These are phyloP conservation scores for Daldinia bambusicola DNA, from an alignment of 495 filamentous ascomycete genomes.

Conservation along the genomic window DNA sequence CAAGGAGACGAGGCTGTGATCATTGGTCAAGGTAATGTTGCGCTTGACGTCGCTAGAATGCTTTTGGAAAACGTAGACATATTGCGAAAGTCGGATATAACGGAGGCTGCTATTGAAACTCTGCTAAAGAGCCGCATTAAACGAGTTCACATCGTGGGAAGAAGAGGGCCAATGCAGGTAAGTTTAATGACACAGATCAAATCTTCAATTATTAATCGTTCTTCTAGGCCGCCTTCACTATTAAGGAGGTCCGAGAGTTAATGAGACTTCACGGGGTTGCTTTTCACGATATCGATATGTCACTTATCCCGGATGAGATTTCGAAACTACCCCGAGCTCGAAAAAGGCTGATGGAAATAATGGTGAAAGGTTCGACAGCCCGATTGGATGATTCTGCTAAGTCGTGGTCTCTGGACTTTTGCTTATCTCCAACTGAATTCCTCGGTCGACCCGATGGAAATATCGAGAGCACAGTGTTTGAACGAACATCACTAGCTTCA, in stretches of 20 bases:
- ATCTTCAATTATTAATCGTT: slow-evolving; percentile 4
- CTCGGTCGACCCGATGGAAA: slow-evolving; percentile 59
- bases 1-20: slow-evolving; percentile 85
- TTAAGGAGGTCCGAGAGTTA: slow-evolving; percentile 90
- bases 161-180: slow-evolving; percentile 88
- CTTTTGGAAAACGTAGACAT: slow-evolving; percentile 76
- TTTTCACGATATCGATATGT: slow-evolving; percentile 73
- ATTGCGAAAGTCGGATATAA: slow-evolving; percentile 86
- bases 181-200: slow-evolving; percentile 60
- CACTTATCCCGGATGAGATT: slow-evolving; percentile 71
- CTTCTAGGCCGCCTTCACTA: slow-evolving; percentile 84
- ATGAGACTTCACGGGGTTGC: slow-evolving; percentile 77
- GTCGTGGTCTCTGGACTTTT: slow-evolving; percentile 85
- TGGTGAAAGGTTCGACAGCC: slow-evolving; percentile 74
- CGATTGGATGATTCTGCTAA: slow-evolving; percentile 61
- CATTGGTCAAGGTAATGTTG: slow-evolving; percentile 95
- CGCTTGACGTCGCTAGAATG: slow-evolving; percentile 91
- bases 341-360: slow-evolving; percentile 80
- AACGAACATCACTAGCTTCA: slow-evolving; percentile 63
- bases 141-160: slow-evolving; percentile 82
- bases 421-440: slow-evolving; percentile 78
- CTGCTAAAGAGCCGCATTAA: slow-evolving; percentile 79
- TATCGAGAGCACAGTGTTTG: slow-evolving; percentile 72
- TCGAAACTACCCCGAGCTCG: slow-evolving; percentile 74
- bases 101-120: slow-evolving; percentile 79